Evolutionary conservation across 1,139 yeast species (phyloP), one percentile per base, ranked within the genome.

Genomic region (Barnettozyma hawaiiensis): DNA sequence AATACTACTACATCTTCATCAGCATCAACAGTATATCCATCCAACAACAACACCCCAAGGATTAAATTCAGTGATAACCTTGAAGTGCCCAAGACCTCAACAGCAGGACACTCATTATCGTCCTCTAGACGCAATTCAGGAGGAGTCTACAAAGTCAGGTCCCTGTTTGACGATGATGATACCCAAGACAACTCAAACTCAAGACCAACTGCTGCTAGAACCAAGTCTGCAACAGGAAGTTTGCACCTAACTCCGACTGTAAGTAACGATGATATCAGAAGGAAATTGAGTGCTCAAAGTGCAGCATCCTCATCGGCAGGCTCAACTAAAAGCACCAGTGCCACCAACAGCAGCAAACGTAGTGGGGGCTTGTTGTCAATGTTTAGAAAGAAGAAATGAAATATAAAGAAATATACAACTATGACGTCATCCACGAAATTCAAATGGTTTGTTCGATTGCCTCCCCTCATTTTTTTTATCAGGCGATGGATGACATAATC

Each of bases 101-200:
- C 56, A 12, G 14, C 9, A 10, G 29, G 16, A 16, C 5, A 26
- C 8, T 9, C 16, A n/a, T 26, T 16, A n/a, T 26, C 22, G 12
- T 22, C 23, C 7, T 22, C 24, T n/a, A 49, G 55, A 42, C 37
- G 56, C 21, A 47, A 47, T 36, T 51, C 55, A 1, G 42, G 35
- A 15, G 47, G 55, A 5, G 53, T 63, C 8, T 65, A 66, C 44
- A 62, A 62, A 40, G 67, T 66, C 11, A 63, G 59, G 46, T 64
- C 69, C 2, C 44, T 65, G 36, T 49, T 65, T 24, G 57, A 52
- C 37, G 41, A 48, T 19, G 53, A 51, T 16, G 10, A n/a, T n/a
- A n/a, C n/a, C n/a, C n/a, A n/a, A n/a, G n/a, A 36, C 11, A 47
- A 45, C 12, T 35, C 49, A 12, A 31, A 32, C 14, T 21, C 22